Base-by-base conservation (phyloP, 108 stramenopile species). In the Pseudonitzschia delicatissima region DNA sequence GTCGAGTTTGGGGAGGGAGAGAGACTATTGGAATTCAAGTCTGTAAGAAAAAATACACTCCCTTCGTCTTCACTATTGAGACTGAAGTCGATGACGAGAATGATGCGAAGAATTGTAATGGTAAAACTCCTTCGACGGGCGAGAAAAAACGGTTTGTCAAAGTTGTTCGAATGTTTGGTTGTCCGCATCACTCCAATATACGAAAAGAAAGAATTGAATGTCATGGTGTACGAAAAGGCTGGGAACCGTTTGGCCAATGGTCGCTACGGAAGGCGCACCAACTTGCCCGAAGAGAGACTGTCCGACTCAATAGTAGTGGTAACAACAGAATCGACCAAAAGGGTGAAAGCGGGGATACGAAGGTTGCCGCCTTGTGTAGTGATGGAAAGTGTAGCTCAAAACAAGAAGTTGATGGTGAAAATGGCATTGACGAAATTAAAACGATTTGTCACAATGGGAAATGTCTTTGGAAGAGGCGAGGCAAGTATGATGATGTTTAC, bases 211-310 rank as follows among this genome's bases (percentile, higher is more conserved):
- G 83, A 5, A 93, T 93, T 62, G 70, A 81, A 64, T 33, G 64
- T 66, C 68, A 88, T 49, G 92, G 92, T 28, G 79, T 77, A 47
- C 77, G 92, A 48, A 74, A 63, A 3, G 92, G 92, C 13, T 93
- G 92, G 92, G 92, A 93, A 66, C 87, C 87, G 23, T 93, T 90
- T 84, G 92, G 92, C 21, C 88, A 90, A 55, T 93, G 92, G 92
- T 78, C 76, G 42, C 61, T 93, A 49, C 64, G 62, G 3, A 93
- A 93, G 61, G 92, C 92, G 2, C 71, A 79, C 59, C 77, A 73
- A 34, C 51, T 82, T 0, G 92, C 87, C 2, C 69, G 64, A 35
- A 63, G 68, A 52, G 83, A 82, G 64, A 81, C 83, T 17, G 66
- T 77, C 28, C 67, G 75, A 47, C 50, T 88, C 31, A 33, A 55